Percentiles rank a stretch among this genome's conserved stretches.
Evolutionary conservation across 176 grass and related monocot species (phyloP).

Genomic region (Eleusine indica): DNA sequence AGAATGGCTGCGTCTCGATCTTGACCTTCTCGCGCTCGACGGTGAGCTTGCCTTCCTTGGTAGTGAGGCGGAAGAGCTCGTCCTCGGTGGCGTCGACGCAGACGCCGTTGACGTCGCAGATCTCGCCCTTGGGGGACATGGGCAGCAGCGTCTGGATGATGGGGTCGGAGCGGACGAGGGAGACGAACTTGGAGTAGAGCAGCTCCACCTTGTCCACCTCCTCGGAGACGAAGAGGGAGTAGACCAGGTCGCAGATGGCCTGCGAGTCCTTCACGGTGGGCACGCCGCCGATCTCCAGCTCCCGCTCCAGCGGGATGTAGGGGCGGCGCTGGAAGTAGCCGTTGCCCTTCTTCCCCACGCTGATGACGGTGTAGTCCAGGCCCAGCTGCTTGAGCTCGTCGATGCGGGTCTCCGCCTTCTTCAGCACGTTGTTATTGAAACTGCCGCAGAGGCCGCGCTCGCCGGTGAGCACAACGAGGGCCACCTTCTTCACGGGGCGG

Average conservation of each 20-base stretch:
- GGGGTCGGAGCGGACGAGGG: conserved; percentile 75
- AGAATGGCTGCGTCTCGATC: conserved; percentile 63
- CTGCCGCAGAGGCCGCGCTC: conserved; percentile 82
- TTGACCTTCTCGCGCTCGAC: conserved; percentile 82
- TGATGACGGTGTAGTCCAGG: conserved; percentile 64
- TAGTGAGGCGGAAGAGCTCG: conserved; percentile 89
- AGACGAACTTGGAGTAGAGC: conserved; percentile 87
- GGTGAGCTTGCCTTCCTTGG: conserved; percentile 85
- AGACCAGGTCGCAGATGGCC: conserved; percentile 80
- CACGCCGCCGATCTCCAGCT: conserved; percentile 55
- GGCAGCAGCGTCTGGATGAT: conserved; percentile 90
- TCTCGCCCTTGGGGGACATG: conserved; percentile 88
- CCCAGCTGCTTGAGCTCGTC: conserved; percentile 60
- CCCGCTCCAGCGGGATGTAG: conserved; percentile 64
- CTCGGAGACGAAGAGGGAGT: conserved; percentile 87
- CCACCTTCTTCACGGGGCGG: conserved; percentile 73
- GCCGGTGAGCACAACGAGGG: conserved; percentile 78
- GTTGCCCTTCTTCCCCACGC: conserved; percentile 91
- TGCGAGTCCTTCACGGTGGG: conserved; percentile 87
- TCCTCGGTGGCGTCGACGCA: conserved; percentile 81
- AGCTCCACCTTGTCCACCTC: conserved; percentile 95
- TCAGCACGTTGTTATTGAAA: conserved; percentile 92
- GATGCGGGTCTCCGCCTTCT: conserved; percentile 81
- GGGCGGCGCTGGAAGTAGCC: conserved; percentile 66
- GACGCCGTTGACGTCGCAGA: conserved; percentile 80